Base-by-base conservation (phyloP, 2,329 filamentous ascomycete species). In the Sordariomycetes sp. region DNA sequence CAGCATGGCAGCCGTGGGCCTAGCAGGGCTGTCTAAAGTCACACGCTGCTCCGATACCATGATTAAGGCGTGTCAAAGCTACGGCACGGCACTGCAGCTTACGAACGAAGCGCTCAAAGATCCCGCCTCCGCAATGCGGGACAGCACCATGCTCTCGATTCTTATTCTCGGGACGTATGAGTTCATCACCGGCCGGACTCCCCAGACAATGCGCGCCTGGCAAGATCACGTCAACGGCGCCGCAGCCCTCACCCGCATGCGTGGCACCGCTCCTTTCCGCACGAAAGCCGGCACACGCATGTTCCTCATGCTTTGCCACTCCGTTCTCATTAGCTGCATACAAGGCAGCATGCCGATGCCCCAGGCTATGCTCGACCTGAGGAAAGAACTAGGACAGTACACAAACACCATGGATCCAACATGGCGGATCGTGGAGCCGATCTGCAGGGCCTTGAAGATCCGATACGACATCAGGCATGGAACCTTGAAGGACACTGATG, bases 91-190 rank as follows among this genome's bases (percentile, higher is more conserved):
- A 4, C 57, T 75, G 2, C 55, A 57, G n/a, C 46, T 70, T 31
- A 70, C 64, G 7, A 72, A 72, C 33, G 48, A 53, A 14, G 68
- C 70, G 3, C 55, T 75, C n/a, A 50, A 55, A 30, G 51, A 66
- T 34, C 61, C 68, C 1, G 44, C 39, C 11, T 58, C 66, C 36
- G 59, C 55, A 8, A 46, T 59, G 45, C 67, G 64, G 43, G 66
- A 66, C 41, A 66, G 58, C 27, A 75, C 71, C 1, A 65, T 75
- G 60, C 63, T 67, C 21, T 63, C 58, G 1, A 63, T 75, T 12
- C 57, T 75, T 30, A 64, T 75, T 30, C 57, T 75, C 6, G 64
- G 68, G 28, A 65, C 70, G 5, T 75, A 68, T 41, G 70, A 75
- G 47, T 68, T 67, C 43, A 57, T 74, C 39, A 64, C 66, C 9